These are phyloP conservation scores for Carex scoparia DNA, from an alignment of 176 grass and related monocot genomes.

Conservation along the genomic window DNA sequence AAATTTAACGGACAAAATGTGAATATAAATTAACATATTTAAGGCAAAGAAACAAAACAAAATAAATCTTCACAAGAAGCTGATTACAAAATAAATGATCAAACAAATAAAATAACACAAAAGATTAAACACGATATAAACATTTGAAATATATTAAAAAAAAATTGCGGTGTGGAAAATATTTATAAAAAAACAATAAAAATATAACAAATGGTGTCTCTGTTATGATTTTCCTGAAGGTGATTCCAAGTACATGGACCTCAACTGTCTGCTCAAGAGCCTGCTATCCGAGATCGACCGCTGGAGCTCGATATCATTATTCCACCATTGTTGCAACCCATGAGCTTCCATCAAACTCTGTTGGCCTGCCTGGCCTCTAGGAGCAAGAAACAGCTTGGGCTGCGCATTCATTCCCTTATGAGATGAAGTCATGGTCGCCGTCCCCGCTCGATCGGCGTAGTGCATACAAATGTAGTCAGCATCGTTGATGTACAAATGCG, in stretches of 20 bases:
- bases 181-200: background rate
- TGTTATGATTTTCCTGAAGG: slow-evolving; percentile 13
- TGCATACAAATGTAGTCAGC: slow-evolving; percentile 80
- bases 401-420: background rate
- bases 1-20: too few species aligned
- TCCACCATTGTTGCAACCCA: slow-evolving; percentile 90
- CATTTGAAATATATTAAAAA: background rate
- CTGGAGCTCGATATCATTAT: slow-evolving; percentile 62
- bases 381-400: slow-evolving; percentile 52
- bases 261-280: slow-evolving; percentile 70
- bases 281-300: slow-evolving; percentile 56
- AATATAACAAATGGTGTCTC: background rate
- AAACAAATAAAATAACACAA: background rate
- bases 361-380: slow-evolving; percentile 53
- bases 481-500: slow-evolving; percentile 66
- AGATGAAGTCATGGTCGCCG: slow-evolving; percentile 26
- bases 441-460: slow-evolving; percentile 40
- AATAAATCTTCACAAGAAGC: background rate
- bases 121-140: background rate
- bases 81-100: background rate
- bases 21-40: too few species aligned
- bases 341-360: slow-evolving; percentile 79
- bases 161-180: background rate
- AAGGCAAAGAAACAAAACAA: background rate
- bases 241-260: slow-evolving; percentile 54